Evolutionary conservation across 306 rosid species (phyloP), one percentile per base, ranked within the genome.

Genomic region (Acacia crassicarpa): DNA sequence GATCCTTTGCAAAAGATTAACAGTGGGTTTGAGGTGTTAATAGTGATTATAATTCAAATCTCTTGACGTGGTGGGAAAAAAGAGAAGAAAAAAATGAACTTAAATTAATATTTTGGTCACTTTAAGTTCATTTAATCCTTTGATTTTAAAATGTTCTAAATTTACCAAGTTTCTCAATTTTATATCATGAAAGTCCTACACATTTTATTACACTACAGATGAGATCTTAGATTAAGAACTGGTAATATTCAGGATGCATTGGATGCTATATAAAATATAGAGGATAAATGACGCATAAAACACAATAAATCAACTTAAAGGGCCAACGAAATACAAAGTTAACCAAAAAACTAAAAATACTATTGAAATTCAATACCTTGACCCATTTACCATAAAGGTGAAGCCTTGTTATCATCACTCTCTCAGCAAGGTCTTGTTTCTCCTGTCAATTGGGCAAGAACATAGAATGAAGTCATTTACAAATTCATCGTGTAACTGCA

Each of bases 331-430:
- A 40, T 20, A 68, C 51, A 11, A 41, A 68, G 45, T 38, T 41
- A 40, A 68, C 17, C 32, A 9, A 68, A 40, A 33, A 68, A 40
- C 44, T 68, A 40, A 53, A 33, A 65, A 25, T 54, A 68, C 17
- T 45, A 20, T 38, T 30, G 46, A 82, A 40, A 81, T 82, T 23
- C 22, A 77, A 76, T 86, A 93, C 99, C 99, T 95, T 92, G 61
- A 90, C 78, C 99, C 99, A 95, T 93, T 93, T 93, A 20, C 96
- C 89, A 72, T 93, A 95, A 33, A 95, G 94, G 85, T 93, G 91
- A 74, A 95, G 99, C 80, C 99, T 76, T 53, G 99, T 95, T 72
- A 95, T 74, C 99, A 95, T 95, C 77, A 95, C 98, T 89, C 99
- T 89, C 85, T 95, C 99, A 2, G 99, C 99, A 79, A 95, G 98